Base-by-base conservation (phyloP, 768 basidiomycete species). In the Russula foetens region DNA sequence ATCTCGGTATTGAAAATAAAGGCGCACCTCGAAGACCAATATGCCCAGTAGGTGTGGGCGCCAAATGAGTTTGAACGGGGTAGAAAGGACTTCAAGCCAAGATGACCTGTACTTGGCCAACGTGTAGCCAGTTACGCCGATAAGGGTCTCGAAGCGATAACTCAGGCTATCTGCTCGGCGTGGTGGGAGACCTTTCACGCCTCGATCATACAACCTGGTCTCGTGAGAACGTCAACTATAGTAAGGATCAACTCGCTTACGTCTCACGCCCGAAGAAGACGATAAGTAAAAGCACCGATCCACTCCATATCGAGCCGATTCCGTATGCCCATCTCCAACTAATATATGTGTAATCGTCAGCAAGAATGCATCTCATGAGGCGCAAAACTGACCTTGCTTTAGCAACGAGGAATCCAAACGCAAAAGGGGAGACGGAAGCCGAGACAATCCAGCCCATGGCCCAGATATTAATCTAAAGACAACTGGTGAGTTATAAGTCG, bases 391-490 rank as follows among this genome's bases (percentile, higher is more conserved):
- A 76, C 68, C 73, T 76, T 19, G 79, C 75, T 6, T 80, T 74
- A 0, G 84, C 84, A 3, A 83, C 82, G 5, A 87, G 73, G 75
- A 86, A 88, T 3, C 86, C 85, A 62, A 86, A 83, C 1, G 80
- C 76, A 67, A 85, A 86, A 0, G 86, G 86, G 2, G 83, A 84
- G 11, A 82, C 66, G 74, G 83, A 83, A 11, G 81, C 83, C 15
- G 84, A 84, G 28, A 85, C 69, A 66, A 88, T 79, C 72, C 86
- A 85, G 1, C 84, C 86, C 79, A 88, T 82, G 3, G 85, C 86
- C 86, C 85, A 86, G 52, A 84, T 71, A 64, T 84, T 85, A 39
- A 87, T 75, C 83, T 85, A 60, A 7, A 21, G n/a, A 26, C 6
- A n/a, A 21, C 35, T 35, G 9, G 28, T 33, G 38, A 56, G 43